These are phyloP conservation scores for Hibiscus syriacus DNA, from an alignment of 345 rosid genomes.

Conservation along the genomic window DNA sequence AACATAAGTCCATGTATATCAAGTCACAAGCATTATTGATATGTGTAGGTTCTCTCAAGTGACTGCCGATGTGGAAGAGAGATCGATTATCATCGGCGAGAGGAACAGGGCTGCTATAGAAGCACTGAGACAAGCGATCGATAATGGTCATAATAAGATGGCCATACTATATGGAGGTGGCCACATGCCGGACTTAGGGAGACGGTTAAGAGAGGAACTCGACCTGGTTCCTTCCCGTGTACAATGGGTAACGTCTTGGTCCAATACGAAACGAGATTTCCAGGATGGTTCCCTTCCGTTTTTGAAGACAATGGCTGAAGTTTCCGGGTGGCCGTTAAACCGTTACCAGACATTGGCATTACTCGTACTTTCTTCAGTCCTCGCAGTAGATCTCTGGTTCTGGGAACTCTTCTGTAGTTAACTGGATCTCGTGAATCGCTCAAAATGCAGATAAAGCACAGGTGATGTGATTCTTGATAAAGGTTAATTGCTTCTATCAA, in stretches of 20 bases:
- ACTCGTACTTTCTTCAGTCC: constrained; percentile 61
- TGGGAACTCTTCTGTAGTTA: constrained; percentile 70
- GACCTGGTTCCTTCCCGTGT: constrained; percentile 54
- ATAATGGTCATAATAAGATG: constrained; percentile 61
- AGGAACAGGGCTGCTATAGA: constrained; percentile 71
- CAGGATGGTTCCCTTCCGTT: constrained; percentile 52
- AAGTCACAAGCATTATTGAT: too few species aligned
- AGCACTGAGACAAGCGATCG: constrained; percentile 55
- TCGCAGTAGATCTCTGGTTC: constrained; percentile 78
- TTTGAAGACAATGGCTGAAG: constrained; percentile 56
- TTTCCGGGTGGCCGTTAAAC: constrained; percentile 78
- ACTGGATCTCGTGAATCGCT: constrained; percentile 48
- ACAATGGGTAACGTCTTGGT: constrained; percentile 93
- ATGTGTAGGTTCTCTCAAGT: constrained; percentile 54
- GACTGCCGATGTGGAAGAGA: constrained; percentile 68
- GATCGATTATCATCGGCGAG: constrained; percentile 84
- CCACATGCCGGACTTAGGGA: constrained; percentile 95
- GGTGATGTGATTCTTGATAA: constrained; percentile 21
- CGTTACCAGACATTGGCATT: constrained; percentile 80
- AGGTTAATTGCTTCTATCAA: too few species aligned
- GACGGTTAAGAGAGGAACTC: constrained; percentile 68
- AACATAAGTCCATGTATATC: background rate
- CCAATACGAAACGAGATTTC: constrained; percentile 51
- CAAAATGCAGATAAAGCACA: constrained; percentile 36
- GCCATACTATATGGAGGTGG: constrained; percentile 90